phyloP scores from a whole-genome alignment of 1,139 yeast species.

The Nakaseomyces kungkrabaensis region DNA sequence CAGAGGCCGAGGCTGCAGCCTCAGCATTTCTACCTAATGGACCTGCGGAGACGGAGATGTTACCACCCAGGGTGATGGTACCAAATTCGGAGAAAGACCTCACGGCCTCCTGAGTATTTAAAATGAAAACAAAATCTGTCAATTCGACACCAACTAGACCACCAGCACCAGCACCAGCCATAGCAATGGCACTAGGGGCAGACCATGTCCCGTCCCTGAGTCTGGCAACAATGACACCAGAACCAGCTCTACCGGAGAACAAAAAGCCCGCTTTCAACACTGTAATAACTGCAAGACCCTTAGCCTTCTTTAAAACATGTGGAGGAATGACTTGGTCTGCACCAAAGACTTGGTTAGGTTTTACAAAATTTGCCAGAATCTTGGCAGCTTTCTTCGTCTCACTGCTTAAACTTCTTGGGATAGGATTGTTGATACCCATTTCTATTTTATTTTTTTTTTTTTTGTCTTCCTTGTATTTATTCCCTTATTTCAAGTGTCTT shows the following conservation, averaged over 20 bases:
- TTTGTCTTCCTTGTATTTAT: neutral
- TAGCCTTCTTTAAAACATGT: constrained; percentile 74
- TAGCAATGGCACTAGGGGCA: constrained; percentile 91
- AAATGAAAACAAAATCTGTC: constrained; percentile 90
- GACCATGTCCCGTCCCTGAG: constrained; percentile 95
- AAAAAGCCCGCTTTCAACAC: constrained; percentile 93
- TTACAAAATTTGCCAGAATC: constrained; percentile 76
- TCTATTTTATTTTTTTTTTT: neutral
- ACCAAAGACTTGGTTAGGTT: constrained; percentile 91
- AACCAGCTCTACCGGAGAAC: constrained; percentile 95
- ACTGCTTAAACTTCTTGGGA: constrained; percentile 79
- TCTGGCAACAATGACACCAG: constrained; percentile 90
- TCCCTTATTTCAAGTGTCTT: neutral
- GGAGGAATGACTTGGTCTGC: constrained; percentile 90
- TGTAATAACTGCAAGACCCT: constrained; percentile 84
- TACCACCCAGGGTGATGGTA: constrained; percentile 90
- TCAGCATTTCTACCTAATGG: constrained; percentile 97
- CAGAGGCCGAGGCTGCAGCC: constrained; percentile 92
- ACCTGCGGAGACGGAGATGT: constrained; percentile 95
- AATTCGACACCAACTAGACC: constrained; percentile 95
- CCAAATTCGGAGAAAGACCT: constrained; percentile 92
- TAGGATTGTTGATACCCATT: constrained; percentile 85
- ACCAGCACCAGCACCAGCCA: constrained; percentile 99
- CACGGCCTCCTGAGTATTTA: constrained; percentile 80
- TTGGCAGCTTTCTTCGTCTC: constrained; percentile 97